A percentile compares a stretch with the other conserved stretches of the same genome.
Conservation (phyloP, 2,329 filamentous ascomycete genomes). For the Diplodia mutila region DNA sequence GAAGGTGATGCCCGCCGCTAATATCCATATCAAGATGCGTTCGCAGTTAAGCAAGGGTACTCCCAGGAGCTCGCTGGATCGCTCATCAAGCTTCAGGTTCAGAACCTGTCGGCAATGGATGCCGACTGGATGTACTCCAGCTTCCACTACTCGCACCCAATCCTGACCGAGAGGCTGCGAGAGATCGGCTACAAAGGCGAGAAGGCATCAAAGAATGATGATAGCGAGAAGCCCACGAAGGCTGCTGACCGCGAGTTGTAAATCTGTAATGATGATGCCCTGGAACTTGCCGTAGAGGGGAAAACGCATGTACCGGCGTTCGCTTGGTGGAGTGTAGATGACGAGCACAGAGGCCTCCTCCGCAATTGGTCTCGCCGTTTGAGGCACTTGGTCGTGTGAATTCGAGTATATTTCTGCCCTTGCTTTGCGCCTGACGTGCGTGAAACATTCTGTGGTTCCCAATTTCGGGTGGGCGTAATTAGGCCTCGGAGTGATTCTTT, state of each 20-base stretch:
- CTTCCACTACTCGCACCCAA: slow-evolving; percentile 98
- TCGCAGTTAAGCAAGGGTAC: slow-evolving; percentile 84
- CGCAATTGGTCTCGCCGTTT: neutral
- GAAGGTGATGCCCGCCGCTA: slow-evolving; percentile 15
- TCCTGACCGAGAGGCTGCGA: slow-evolving; percentile 88
- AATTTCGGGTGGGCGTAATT: neutral
- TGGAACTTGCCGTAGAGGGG: neutral
- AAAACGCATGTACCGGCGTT: slow-evolving; percentile 24
- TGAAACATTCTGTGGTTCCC: neutral
- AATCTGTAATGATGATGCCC: neutral
- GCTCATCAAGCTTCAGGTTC: slow-evolving; percentile 95
- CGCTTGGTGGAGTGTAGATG: slow-evolving; percentile 8
- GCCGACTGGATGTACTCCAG: slow-evolving; percentile 98
- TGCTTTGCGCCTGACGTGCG: neutral
- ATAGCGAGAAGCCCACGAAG: slow-evolving; percentile 65
- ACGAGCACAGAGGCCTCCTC: neutral
- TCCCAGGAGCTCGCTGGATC: slow-evolving; percentile 79
- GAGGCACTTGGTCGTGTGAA: neutral
- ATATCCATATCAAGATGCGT: slow-evolving; percentile 63
- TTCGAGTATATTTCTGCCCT: slow-evolving; percentile 2
- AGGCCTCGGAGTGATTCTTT: slow-evolving; percentile 29
- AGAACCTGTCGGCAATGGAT: slow-evolving; percentile 98
- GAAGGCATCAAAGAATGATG: slow-evolving; percentile 55
- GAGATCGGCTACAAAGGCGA: slow-evolving; percentile 84
- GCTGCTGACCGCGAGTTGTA: slow-evolving; percentile 78